A percentile compares a stretch with the other conserved stretches of the same genome.
Evolutionary conservation across 495 filamentous ascomycete species (phyloP).

Genomic region (Emericellopsis terricola): DNA sequence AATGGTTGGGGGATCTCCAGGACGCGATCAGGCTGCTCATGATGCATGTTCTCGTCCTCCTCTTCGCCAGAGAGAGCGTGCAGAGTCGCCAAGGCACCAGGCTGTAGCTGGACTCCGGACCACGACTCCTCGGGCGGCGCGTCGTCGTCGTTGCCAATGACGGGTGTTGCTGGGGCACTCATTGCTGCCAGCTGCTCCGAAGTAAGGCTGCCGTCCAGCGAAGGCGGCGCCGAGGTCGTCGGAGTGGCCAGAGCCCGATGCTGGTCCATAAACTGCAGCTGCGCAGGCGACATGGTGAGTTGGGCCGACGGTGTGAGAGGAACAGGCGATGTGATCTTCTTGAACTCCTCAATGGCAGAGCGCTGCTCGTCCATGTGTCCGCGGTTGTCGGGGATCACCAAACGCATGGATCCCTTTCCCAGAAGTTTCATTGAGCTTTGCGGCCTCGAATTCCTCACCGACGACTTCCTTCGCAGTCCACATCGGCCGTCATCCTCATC

Average conservation of each 20-base stretch:
- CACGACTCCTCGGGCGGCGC: conserved; percentile 21
- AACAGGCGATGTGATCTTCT: conserved; percentile 48
- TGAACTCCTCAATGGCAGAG: conserved; percentile 23
- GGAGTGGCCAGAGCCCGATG: conserved; percentile 40
- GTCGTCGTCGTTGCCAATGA: conserved; percentile 32
- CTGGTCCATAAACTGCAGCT: conserved; percentile 42
- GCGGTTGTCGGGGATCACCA: conserved; percentile 45
- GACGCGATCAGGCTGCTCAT: conserved; percentile 31
- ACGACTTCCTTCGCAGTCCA: conserved; percentile 6
- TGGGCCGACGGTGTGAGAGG: conserved; percentile 60
- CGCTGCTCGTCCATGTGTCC: conserved; percentile 16
- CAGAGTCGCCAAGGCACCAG: conserved; percentile 59
- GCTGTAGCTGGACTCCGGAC: conserved; percentile 54
- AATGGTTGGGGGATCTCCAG: conserved; percentile 25
- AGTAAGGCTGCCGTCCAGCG: conserved; percentile 70
- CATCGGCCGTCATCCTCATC: conserved; percentile 30
- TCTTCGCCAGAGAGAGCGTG: conserved; percentile 47
- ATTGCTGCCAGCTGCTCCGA: conserved; percentile 69
- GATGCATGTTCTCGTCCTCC: conserved; percentile 23
- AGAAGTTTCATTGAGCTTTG: conserved; percentile 11
- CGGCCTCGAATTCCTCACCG: conserved; percentile 10
- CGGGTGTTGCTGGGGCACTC: conserved; percentile 66
- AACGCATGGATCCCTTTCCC: conserved; percentile 37
- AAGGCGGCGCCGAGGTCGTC: conserved; percentile 61
- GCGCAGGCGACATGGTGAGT: conserved; percentile 59